These are phyloP conservation scores for Xylariaceae sp. DNA, from an alignment of 2,329 filamentous ascomycete genomes.

Conservation along the genomic window DNA sequence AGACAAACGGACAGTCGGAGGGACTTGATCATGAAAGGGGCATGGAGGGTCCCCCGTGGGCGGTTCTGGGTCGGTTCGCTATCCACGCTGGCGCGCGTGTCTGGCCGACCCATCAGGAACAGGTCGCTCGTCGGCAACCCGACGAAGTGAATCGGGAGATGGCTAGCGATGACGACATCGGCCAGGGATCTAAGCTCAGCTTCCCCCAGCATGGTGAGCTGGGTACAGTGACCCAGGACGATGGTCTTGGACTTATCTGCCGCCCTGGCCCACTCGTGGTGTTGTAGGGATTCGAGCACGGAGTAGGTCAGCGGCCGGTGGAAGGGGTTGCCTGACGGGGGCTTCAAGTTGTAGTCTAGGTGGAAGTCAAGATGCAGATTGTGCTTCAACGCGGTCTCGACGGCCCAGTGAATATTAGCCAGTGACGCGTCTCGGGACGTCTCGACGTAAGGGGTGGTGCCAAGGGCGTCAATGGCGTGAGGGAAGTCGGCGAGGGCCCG, in stretches of 20 bases:
- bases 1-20: constrained; percentile 55
- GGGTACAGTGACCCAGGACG: constrained; percentile 63
- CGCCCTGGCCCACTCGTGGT: constrained; percentile 41
- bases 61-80: constrained; percentile 21
- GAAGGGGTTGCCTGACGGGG: constrained; percentile 22
- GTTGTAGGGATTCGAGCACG: constrained; percentile 46
- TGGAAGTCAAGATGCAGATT: constrained; percentile 63
- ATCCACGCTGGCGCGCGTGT: constrained; percentile 7
- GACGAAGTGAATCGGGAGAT: constrained; percentile 59
- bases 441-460: constrained; percentile 68
- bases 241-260: constrained; percentile 42
- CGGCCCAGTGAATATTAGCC: constrained; percentile 59
- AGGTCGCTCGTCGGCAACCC: constrained; percentile 66
- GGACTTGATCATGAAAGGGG: constrained; percentile 54
- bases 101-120: constrained; percentile 60
- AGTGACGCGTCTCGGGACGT: constrained; percentile 39
- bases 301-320: constrained; percentile 46
- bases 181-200: constrained; percentile 46
- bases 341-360: constrained; percentile 62
- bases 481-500: constrained; percentile 26
- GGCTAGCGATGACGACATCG: constrained; percentile 37
- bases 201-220: constrained; percentile 51
- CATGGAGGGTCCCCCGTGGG: constrained; percentile 55
- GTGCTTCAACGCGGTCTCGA: constrained; percentile 45
- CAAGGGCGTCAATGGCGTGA: constrained; percentile 51